A percentile compares a stretch with the other conserved stretches of the same genome.
These are phyloP conservation scores for Gentiana straminea DNA, from an alignment of 257 asterid species.

Conservation along the genomic window DNA sequence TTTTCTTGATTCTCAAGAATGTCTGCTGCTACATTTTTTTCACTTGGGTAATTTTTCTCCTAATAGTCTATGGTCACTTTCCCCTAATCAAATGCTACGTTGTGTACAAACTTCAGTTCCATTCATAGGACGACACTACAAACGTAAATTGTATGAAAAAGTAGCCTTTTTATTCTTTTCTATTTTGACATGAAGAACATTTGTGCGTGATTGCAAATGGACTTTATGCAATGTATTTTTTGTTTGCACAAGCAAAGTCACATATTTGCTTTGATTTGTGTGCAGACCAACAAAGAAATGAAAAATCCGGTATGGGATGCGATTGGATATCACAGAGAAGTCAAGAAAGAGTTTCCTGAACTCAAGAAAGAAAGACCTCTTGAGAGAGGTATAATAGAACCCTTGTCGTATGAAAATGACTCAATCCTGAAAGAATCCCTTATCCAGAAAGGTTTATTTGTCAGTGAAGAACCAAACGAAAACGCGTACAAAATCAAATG, in stretches of 20 bases:
- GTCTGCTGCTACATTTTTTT: slow-evolving; percentile 41
- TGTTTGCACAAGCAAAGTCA: neutral
- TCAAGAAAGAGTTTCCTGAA: slow-evolving; percentile 8
- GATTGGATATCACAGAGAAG: slow-evolving; percentile 49
- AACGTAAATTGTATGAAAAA: no score
- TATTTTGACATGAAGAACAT: neutral
- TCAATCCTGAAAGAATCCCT: slow-evolving; percentile 45
- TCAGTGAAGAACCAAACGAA: slow-evolving; percentile 26
- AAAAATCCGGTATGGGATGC: slow-evolving; percentile 66
- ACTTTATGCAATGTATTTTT: neutral
- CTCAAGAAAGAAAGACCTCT: slow-evolving; percentile 45
- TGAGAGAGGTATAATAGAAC: slow-evolving; percentile 61
- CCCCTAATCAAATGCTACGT: neutral
- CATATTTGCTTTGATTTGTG: neutral
- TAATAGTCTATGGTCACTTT: neutral
- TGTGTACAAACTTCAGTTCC: neutral
- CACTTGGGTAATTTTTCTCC: slow-evolving; percentile 36
- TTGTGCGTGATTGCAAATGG: neutral
- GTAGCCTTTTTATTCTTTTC: no score
- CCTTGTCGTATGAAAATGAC: slow-evolving; percentile 27
- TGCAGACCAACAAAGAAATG: slow-evolving; percentile 61
- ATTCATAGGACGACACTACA: neutral
- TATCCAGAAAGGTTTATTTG: slow-evolving; percentile 34
- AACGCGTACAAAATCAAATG: slow-evolving; percentile 38
- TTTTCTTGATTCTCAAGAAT: slow-evolving; percentile 41